Evolutionary conservation across 2,329 filamentous ascomycete species (phyloP), one percentile per base, ranked within the genome.

Genomic region (Ophiostoma quercus): DNA sequence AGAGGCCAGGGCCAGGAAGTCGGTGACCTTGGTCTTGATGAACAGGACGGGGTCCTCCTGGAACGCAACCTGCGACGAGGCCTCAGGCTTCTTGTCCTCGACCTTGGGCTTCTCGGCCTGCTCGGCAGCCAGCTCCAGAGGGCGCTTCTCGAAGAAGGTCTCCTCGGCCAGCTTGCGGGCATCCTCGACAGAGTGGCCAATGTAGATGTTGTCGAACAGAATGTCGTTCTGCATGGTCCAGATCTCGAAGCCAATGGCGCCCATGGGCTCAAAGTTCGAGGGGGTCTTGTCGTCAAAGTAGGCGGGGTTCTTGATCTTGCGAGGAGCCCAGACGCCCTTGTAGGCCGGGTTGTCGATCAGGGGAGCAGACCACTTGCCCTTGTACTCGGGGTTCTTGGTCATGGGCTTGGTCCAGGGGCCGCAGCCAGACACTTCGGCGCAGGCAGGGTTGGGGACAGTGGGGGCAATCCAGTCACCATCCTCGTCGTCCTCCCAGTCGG

Each of bases 151-250:
- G 78, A 92, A 90, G 80, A 94, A 99, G 69, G 92, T 92, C 86
- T 97, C 92, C 74, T 90, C 86, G 76, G 92, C 91, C 78, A 99
- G 85, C 83, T 94, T 91, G 81, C 91, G 88, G 73, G 95, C 95
- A 75, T 99, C 95, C 78, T 92, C 92, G 75, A 95, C 80, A 25
- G 94, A 98, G 88, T 99, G 95, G 74, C 95, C 95, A 79, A 99
- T 93, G 88, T 98, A 99, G 85, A 99, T 96, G 89, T 99, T 99
- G 88, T 98, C 92, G 77, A 99, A 98, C 77, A 97, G 90, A 76
- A 99, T 98, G 79, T 97, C 91, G 80, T 89, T 96, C 84, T 97
- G 94, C 95, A 99, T 99, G 77, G 95, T 98, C 95, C 95, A 99
- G 83, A 99, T 94, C 83, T 99, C 95, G 78, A 98, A 98, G 76